These are phyloP conservation scores for Alternaria postmessia DNA, from an alignment of 2,329 filamentous ascomycete species.

Conservation along the genomic window DNA sequence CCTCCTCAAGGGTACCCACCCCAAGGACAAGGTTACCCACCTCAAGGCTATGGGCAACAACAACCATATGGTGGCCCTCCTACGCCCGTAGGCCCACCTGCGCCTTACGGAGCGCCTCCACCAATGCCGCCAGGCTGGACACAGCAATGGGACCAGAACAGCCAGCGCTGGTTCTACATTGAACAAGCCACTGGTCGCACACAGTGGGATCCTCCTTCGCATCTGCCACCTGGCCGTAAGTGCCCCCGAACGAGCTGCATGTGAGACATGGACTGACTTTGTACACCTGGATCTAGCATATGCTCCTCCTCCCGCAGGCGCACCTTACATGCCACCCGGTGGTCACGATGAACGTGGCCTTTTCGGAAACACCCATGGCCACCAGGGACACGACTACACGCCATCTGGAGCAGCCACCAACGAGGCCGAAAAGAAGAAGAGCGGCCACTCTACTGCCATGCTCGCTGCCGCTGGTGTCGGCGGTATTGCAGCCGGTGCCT, in stretches of 20 bases:
- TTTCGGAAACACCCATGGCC: constrained; percentile 38
- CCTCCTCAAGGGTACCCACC: constrained; percentile 32
- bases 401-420: constrained; percentile 33
- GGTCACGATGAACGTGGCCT: constrained; percentile 40
- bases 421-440: constrained; percentile 49
- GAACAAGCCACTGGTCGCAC: constrained; percentile 68
- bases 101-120: constrained; percentile 59
- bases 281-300: constrained; percentile 21
- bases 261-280: too few species aligned
- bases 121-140: constrained; percentile 65
- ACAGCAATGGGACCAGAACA: constrained; percentile 68
- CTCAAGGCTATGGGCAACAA: constrained; percentile 37
- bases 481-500: constrained; percentile 67
- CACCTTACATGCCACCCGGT: constrained; percentile 31
- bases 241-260: too few species aligned
- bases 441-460: constrained; percentile 57
- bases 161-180: constrained; percentile 71
- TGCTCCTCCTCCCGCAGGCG: constrained; percentile 41
- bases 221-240: constrained; percentile 36
- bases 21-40: constrained; percentile 32
- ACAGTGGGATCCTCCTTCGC: constrained; percentile 69
- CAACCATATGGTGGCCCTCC: constrained; percentile 35
- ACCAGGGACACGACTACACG: constrained; percentile 38
- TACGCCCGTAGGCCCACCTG: constrained; percentile 42
- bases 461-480: constrained; percentile 65